Evolutionary conservation across 1,139 yeast genomes (phyloP), one percentile per base, ranked within the genome.

Genomic region (Candida tropicalis): DNA sequence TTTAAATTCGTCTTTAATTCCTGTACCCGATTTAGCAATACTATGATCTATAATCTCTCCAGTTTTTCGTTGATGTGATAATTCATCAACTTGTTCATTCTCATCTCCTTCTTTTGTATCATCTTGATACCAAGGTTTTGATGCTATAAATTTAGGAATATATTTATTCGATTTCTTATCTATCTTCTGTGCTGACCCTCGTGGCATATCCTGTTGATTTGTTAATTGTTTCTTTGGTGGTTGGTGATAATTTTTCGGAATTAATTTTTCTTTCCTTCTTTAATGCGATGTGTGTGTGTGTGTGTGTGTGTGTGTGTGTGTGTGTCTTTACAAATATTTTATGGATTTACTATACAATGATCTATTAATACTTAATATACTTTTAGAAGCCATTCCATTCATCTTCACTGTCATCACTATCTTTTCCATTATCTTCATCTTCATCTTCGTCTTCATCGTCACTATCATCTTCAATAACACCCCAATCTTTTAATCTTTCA

Each of bases 401-500:
- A 8, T 53, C 62, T 36, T 58, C 70, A 35, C 28, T 58, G 11
- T 55, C 54, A 7, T 41, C 49, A 35, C 48, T 48, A 4, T 48
- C 54, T 43, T 48, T n/a, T n/a, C n/a, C 59, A 6, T 45, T 50
- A 2, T 47, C 53, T 9, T 46, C 52, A 2, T 52, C 58, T 1
- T 45, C 55, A 11, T 52, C 55, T 6, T 48, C 53, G 4, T 49
- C 53, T 24, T 54, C 62, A 3, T 57, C 62, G 6, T 52, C 59
- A 15, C 56, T 60, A 5, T 51, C 59, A 5, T 49, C 57, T 40
- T 71, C 69, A 8, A 64, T 62, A 4, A 82, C 71, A 6, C 83
- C 86, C 96, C 96, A 88, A 32, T 70, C 70, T 28, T 63, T 62
- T 45, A 89, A 71, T 57, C 95, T 75, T 28, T 68, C 65, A 59